Percentiles rank a stretch among this genome's conserved stretches.
phyloP scores from a whole-genome alignment of 2,329 filamentous ascomycete species.

The Penicillium corylophilum region DNA sequence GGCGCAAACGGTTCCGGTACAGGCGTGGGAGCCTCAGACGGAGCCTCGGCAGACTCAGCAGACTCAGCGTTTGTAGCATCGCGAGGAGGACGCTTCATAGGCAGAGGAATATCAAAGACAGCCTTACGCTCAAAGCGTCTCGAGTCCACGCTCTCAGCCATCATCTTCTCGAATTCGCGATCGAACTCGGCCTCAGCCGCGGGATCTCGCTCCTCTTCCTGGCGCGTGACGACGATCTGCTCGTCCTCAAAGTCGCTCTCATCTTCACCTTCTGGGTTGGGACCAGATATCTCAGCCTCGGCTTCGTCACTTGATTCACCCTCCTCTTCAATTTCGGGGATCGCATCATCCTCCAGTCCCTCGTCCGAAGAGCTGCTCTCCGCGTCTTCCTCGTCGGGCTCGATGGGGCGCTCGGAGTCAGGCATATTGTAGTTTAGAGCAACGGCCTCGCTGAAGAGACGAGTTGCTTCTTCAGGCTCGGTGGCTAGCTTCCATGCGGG shows the following conservation, averaged over 20 bases:
- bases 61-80: constrained; percentile 48
- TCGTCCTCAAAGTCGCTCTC: constrained; percentile 70
- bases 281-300: constrained; percentile 46
- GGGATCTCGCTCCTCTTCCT: constrained; percentile 86
- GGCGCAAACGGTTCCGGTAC: constrained; percentile 29
- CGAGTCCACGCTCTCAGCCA: constrained; percentile 94
- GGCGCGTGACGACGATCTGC: constrained; percentile 84
- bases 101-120: constrained; percentile 94
- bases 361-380: constrained; percentile 75
- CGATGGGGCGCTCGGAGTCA: constrained; percentile 66
- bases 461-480: constrained; percentile 77
- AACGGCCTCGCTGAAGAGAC: constrained; percentile 82
- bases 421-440: constrained; percentile 83
- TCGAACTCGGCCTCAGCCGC: constrained; percentile 97
- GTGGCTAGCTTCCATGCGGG: constrained; percentile 90
- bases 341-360: constrained; percentile 62
- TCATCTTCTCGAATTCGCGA: constrained; percentile 95
- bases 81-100: constrained; percentile 70
- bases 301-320: constrained; percentile 51
- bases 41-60: constrained; percentile 41
- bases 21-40: constrained; percentile 27
- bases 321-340: constrained; percentile 57
- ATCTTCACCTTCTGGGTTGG: constrained; percentile 47
- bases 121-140: constrained; percentile 94
- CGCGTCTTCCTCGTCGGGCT: constrained; percentile 73